Conservation (phyloP, 2,329 filamentous ascomycete species). For the Neonectria ditissima region DNA sequence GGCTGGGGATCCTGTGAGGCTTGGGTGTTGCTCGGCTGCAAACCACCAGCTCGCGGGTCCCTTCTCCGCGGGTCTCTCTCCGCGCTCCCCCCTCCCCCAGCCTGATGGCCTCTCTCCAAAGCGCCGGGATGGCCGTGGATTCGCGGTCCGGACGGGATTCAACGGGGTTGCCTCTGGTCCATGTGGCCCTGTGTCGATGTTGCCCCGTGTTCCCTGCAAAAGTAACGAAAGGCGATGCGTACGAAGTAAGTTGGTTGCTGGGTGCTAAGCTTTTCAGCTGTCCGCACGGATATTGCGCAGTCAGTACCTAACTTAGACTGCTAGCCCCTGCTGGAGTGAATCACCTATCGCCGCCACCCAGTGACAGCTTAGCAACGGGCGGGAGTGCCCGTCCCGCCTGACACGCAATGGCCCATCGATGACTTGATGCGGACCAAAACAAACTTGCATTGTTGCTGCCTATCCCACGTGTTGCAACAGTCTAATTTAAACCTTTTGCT, state of each 20-base stretch:
- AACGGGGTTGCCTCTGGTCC: background rate
- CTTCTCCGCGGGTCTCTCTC: constrained; percentile 1
- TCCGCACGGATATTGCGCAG: background rate
- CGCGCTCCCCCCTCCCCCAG: background rate
- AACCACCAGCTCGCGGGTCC: background rate
- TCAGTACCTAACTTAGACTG: background rate
- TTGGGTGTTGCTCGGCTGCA: background rate
- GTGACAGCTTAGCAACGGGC: background rate
- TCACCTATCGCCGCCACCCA: background rate
- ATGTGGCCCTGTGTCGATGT: background rate
- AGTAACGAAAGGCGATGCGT: background rate
- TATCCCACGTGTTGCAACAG: background rate
- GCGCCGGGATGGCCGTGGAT: background rate
- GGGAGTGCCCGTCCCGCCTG: constrained; percentile 4
- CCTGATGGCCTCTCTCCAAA: background rate
- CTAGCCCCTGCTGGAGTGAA: background rate
- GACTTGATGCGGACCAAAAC: constrained; percentile 1
- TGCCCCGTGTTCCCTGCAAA: background rate
- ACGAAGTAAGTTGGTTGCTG: too few relatives aligned
- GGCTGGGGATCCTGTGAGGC: background rate
- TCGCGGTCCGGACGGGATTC: background rate
- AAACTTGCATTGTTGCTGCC: background rate
- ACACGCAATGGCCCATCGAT: background rate
- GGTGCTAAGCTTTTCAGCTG: background rate
- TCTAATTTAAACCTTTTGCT: background rate